phyloP scores from a whole-genome alignment of 2,329 filamentous ascomycete species.

The Fusarium algeriense region DNA sequence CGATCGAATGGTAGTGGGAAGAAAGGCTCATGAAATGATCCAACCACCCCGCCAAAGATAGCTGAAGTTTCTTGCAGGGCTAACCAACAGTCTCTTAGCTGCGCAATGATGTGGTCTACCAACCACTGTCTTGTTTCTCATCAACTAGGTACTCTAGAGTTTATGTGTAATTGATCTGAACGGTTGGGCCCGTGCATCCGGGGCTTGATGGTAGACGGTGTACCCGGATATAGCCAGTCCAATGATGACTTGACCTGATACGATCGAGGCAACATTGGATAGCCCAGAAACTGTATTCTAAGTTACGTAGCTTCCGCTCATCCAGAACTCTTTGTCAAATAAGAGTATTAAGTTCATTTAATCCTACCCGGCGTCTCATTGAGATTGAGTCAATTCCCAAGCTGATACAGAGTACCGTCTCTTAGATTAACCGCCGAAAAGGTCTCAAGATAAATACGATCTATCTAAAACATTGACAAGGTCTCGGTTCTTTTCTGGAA shows the following conservation, averaged over 20 bases:
- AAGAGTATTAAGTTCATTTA: background rate
- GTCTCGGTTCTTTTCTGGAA: conserved; percentile 7
- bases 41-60: conserved; percentile 5
- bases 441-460: conserved; percentile 5
- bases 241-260: conserved; percentile 12
- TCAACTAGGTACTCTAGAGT: conserved; percentile 6
- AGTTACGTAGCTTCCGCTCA: background rate
- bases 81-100: conserved; percentile 35
- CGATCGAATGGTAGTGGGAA: conserved; percentile 9
- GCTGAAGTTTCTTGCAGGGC: conserved; percentile 15
- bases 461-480: conserved; percentile 11
- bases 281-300: background rate
- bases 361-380: background rate
- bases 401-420: background rate
- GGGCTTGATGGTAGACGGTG: conserved; percentile 24
- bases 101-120: conserved; percentile 42
- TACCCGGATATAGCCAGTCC: conserved; percentile 1
- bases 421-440: background rate
- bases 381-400: background rate
- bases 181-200: conserved; percentile 28
- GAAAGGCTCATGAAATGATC: conserved; percentile 17
- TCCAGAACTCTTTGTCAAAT: background rate
- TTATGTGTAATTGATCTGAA: conserved; percentile 32
- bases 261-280: conserved; percentile 20
- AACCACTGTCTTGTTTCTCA: conserved; percentile 34